These are phyloP conservation scores for Neocallimastix lanati DNA, from an alignment of 192 early-diverging fungal species.

Conservation along the genomic window DNA sequence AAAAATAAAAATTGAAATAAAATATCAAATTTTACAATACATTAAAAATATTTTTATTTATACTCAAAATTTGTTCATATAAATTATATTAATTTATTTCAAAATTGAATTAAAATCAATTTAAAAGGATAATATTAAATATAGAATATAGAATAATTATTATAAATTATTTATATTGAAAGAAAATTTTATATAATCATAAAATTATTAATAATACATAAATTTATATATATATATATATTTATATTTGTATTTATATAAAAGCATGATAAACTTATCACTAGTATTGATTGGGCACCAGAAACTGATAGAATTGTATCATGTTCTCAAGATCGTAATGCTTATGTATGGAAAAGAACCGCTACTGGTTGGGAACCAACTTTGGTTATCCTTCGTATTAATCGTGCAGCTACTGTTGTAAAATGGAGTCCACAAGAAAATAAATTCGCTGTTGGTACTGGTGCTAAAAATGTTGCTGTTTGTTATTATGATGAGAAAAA, in stretches of 20 bases:
- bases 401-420: slow-evolving; percentile 85
- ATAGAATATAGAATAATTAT: no score
- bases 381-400: slow-evolving; percentile 82
- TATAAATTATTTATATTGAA: no score
- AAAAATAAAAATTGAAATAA: no score
- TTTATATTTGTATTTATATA: background rate
- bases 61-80: no score
- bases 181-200: no score
- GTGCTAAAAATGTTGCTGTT: slow-evolving; percentile 73
- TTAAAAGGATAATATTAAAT: no score
- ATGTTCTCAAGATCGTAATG: slow-evolving; percentile 96
- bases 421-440: slow-evolving; percentile 86
- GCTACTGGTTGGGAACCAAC: slow-evolving; percentile 63
- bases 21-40: no score
- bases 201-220: no score
- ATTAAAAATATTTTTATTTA: no score
- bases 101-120: no score
- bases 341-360: slow-evolving; percentile 86
- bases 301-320: slow-evolving; percentile 86
- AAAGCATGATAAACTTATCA: slow-evolving; percentile 90
- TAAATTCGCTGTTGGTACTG: slow-evolving; percentile 96
- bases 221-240: no score
- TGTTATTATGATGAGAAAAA: slow-evolving; percentile 93
- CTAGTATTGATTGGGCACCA: slow-evolving; percentile 91
- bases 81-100: no score